Conservation (phyloP, 306 rosid species). For the Astragalus membranaceus region DNA sequence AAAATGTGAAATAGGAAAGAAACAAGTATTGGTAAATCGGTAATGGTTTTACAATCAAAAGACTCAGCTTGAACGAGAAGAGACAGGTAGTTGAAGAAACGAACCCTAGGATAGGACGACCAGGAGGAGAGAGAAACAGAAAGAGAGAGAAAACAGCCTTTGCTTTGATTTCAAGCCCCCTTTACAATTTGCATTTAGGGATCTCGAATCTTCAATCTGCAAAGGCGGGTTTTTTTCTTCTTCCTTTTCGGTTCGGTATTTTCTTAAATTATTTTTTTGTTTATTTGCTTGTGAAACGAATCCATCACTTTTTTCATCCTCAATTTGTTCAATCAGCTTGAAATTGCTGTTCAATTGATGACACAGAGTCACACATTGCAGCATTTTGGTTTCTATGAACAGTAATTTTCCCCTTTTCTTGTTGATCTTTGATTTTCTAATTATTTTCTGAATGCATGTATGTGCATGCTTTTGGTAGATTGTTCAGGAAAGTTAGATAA, state of each 20-base stretch:
- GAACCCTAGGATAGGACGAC: slow-evolving; percentile 44
- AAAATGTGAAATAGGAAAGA: slow-evolving; percentile 14
- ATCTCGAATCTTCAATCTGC: slow-evolving; percentile 55
- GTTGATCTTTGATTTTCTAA: not conserved
- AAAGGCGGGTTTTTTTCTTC: slow-evolving; percentile 32
- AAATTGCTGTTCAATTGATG: slow-evolving; percentile 10
- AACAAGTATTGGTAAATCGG: slow-evolving; percentile 14
- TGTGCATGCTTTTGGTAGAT: slow-evolving; percentile 18
- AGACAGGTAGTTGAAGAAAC: slow-evolving; percentile 28
- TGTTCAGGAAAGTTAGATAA: not conserved
- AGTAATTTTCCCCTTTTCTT: slow-evolving; percentile 1
- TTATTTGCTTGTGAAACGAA: slow-evolving; percentile 24
- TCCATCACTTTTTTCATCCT: slow-evolving; percentile 25
- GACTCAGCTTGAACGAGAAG: slow-evolving; percentile 43
- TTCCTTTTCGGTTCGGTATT: not conserved
- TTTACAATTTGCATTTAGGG: slow-evolving; percentile 44
- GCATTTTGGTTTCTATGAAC: slow-evolving; percentile 22
- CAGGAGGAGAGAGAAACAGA: not conserved
- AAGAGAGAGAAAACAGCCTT: not conserved
- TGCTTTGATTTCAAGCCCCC: slow-evolving; percentile 41
- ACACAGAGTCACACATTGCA: slow-evolving; percentile 22
- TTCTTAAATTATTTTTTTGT: not conserved
- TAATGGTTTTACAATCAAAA: slow-evolving; percentile 20
- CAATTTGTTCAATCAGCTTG: slow-evolving; percentile 16
- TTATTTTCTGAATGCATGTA: not conserved